Evolutionary conservation across 208 protist species (phyloP), one percentile per base, ranked within the genome.

Genomic region (Acanthamoeba lugdunensis): DNA sequence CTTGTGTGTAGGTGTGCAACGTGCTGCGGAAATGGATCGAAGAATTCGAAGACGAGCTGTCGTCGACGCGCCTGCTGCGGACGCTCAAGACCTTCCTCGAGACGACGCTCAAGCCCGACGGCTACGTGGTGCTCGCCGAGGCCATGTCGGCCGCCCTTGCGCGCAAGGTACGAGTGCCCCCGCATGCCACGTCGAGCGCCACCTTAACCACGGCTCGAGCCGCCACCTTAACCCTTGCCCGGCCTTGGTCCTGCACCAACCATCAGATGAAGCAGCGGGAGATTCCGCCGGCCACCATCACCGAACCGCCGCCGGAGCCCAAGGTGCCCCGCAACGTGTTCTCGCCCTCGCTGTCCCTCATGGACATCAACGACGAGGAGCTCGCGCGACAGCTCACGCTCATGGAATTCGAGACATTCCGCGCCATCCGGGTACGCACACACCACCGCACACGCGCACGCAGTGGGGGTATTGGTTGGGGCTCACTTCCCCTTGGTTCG

Each of bases 291-390:
- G 30, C 25, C n/a, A 87, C 52, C 7, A 63, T 87, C 28, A 52
- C 79, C 23, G 79, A 87, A 14, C 79, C 30, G 30, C 79, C 79
- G 23, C 79, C 79, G 25, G 79, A 87, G 52, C 79, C 79, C 25
- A 87, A 61, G 28, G 79, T 93, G 11, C 89, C 89, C 21, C 58
- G 67, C 30, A 93, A 93, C 50, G 94, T 96, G 5, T 96, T 96
- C 48, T 95, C 94, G 6, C 75, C 94, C 8, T 61, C 90, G 45
- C 50, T 96, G 21, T 48, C 71, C 30, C 84, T 94, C 0, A 85
- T 84, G 41, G 95, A 96, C 54, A 95, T 96, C 8, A 79, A 96
- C 48, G 95, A 96, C 30, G 94, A 96, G 21, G 95, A 96, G 50
- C 85, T 96, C 18, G 95, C 95, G 11, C 33, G 95, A 45, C 95